A percentile compares a stretch with the other conserved stretches of the same genome.
Conservation (phyloP, 495 filamentous ascomycete species). For the Ascodesmis nigricans region DNA sequence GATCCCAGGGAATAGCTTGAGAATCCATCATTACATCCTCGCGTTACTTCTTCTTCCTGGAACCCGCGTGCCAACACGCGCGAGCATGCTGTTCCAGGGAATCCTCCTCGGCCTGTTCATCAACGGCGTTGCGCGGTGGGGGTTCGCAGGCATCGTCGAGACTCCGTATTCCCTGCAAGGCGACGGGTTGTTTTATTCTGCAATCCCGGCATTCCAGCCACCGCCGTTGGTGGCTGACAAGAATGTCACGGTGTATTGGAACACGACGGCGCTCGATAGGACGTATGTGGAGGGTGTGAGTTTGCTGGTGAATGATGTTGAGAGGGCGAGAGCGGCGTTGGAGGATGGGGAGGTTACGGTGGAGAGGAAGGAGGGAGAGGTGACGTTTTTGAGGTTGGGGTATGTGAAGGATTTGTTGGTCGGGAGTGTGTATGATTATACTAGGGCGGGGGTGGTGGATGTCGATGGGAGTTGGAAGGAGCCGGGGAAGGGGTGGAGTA, state of each 20-base stretch:
- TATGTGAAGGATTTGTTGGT: slow-evolving; percentile 61
- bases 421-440: slow-evolving; percentile 47
- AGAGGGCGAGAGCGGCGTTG: slow-evolving; percentile 34
- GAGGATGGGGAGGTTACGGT: slow-evolving; percentile 20
- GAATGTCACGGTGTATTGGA: slow-evolving; percentile 34
- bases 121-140: slow-evolving; percentile 84
- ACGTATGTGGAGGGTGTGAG: slow-evolving; percentile 59
- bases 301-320: slow-evolving; percentile 84
- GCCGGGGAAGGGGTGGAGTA: slow-evolving; percentile 26
- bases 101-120: slow-evolving; percentile 76
- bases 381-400: slow-evolving; percentile 29
- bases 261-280: slow-evolving; percentile 29
- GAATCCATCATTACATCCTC: slow-evolving; percentile 90
- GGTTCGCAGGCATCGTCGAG: slow-evolving; percentile 76
- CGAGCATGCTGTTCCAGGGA: slow-evolving; percentile 61
- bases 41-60: slow-evolving; percentile 65
- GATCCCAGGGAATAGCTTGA: slow-evolving; percentile 59
- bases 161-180: slow-evolving; percentile 49
- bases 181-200: slow-evolving; percentile 43
- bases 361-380: slow-evolving; percentile 10
- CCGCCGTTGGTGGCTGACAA: slow-evolving; percentile 25
- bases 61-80: slow-evolving; percentile 61
- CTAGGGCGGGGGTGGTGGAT: slow-evolving; percentile 59
- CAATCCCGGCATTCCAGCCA: slow-evolving; percentile 40
- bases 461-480: slow-evolving; percentile 44